These are phyloP conservation scores for Lasiodiplodia theobromae DNA, from an alignment of 2,329 filamentous ascomycete genomes.

Conservation along the genomic window DNA sequence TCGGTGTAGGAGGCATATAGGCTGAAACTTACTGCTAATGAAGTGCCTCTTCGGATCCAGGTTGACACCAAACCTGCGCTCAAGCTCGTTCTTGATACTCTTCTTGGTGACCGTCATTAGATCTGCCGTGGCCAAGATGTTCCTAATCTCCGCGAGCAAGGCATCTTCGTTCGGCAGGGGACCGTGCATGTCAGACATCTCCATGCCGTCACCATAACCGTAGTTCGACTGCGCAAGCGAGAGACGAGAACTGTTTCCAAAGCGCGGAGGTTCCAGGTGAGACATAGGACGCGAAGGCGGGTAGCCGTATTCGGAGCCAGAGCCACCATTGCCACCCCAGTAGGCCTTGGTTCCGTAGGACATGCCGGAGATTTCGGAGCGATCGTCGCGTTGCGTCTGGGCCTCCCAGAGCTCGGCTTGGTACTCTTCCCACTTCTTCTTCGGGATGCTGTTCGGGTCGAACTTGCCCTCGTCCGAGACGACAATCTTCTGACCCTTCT, in stretches of 20 bases:
- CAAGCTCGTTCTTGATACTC: constrained; percentile 91
- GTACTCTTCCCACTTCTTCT: constrained; percentile 99
- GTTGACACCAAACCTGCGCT: constrained; percentile 82
- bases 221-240: constrained; percentile 66
- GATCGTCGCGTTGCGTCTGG: constrained; percentile 82
- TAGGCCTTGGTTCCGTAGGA: constrained; percentile 85
- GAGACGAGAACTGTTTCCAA: constrained; percentile 54
- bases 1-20: no score
- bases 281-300: constrained; percentile 63
- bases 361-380: constrained; percentile 89
- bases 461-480: constrained; percentile 98
- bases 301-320: constrained; percentile 68
- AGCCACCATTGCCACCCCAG: constrained; percentile 41
- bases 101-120: constrained; percentile 99
- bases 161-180: constrained; percentile 86
- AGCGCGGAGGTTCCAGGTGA: constrained; percentile 64
- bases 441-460: constrained; percentile 88
- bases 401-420: constrained; percentile 97
- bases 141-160: constrained; percentile 89
- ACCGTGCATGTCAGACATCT: constrained; percentile 67
- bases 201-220: constrained; percentile 58
- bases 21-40: constrained; percentile 61
- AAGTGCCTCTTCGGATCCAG: constrained; percentile 90
- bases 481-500: constrained; percentile 89
- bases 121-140: constrained; percentile 89